Conservation (phyloP, 2,329 filamentous ascomycete species). For the Aspergillus melleus region DNA sequence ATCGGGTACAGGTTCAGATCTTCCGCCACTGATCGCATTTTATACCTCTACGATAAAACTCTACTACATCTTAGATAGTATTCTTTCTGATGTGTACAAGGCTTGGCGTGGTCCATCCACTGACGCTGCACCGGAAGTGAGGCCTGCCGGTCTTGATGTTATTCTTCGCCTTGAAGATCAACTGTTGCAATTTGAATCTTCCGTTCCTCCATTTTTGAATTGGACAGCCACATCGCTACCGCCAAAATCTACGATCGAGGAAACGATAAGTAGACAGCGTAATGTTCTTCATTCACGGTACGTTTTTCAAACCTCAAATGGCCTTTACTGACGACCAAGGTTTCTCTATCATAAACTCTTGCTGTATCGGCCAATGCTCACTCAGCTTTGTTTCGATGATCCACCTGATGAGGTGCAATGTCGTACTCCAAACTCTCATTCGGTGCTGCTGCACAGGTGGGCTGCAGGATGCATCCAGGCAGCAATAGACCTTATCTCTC, state of each 20-base stretch:
- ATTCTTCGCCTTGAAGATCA: conserved; percentile 31
- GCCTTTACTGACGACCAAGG: conserved; percentile 14
- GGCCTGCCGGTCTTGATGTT: conserved; percentile 23
- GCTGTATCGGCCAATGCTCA: conserved; percentile 37
- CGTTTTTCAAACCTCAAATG: neutral
- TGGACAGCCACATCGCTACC: conserved; percentile 17
- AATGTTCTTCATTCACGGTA: conserved; percentile 34
- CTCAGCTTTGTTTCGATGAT: conserved; percentile 30
- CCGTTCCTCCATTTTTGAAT: conserved; percentile 24
- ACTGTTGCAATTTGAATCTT: conserved; percentile 24
- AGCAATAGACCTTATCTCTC: conserved; percentile 31
- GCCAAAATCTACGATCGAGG: neutral
- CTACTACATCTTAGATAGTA: conserved; percentile 32
- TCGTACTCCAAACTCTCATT: neutral
- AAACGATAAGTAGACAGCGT: conserved; percentile 25
- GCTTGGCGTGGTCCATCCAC: conserved; percentile 25
- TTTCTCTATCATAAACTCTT: conserved; percentile 35
- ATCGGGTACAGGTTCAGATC: conserved; percentile 8
- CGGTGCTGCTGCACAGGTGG: conserved; percentile 30
- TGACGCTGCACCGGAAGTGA: conserved; percentile 8
- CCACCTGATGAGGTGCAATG: neutral
- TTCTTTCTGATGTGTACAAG: conserved; percentile 38
- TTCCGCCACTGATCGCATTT: conserved; percentile 24
- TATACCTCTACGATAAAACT: conserved; percentile 29
- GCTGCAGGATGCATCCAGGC: conserved; percentile 32